Evolutionary conservation across 352 stramenopile genomes (phyloP), one percentile per base, ranked within the genome.

Genomic region (Phytopythium litorale): DNA sequence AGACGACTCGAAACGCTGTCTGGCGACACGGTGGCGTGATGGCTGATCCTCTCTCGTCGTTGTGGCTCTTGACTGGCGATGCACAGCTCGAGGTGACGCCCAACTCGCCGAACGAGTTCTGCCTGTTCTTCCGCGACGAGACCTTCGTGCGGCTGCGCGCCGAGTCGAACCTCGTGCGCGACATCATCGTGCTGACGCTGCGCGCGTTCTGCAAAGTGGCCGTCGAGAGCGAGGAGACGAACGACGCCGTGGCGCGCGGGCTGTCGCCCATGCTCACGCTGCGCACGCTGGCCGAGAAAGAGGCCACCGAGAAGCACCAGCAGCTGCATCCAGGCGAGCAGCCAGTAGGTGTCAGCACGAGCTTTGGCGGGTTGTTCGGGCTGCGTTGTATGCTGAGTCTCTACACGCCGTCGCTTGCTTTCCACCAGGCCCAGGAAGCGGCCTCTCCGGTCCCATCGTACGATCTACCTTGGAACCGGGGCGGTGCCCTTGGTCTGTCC

Each of bases 181-280:
- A 94, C 66, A 88, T 92, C 52, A 88, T 94, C 65, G 78, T 87
- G n/a, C 78, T 94, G 33, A 91, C 84, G 23, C 71, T 94, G 25
- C 81, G 76, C 16, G 79, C 83, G 33, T 94, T 94, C 60, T 88
- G 78, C 57, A 78, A 81, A 35, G 74, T 77, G 56, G 82, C 82
- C 7, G 66, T 94, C 12, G 69, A 65, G 18, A 78, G 75, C 53
- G 74, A 87, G 32, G 63, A 64, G 0, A 78, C 75, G 43, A 70
- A 79, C 42, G 71, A 78, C 9, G 73, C 72, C 19, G 70, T 81
- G 16, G 68, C 73, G 54, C 75, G 73, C 37, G 79, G 84, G 18
- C 66, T 85, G 21, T 91, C 84, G 13, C 78, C 80, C 15, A 85
- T 93, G 73, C 73, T 91, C 52, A 83, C 79, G 21, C 68, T 88